phyloP scores from a whole-genome alignment of 169 alveolate species.

The Eimeria maxima region DNA sequence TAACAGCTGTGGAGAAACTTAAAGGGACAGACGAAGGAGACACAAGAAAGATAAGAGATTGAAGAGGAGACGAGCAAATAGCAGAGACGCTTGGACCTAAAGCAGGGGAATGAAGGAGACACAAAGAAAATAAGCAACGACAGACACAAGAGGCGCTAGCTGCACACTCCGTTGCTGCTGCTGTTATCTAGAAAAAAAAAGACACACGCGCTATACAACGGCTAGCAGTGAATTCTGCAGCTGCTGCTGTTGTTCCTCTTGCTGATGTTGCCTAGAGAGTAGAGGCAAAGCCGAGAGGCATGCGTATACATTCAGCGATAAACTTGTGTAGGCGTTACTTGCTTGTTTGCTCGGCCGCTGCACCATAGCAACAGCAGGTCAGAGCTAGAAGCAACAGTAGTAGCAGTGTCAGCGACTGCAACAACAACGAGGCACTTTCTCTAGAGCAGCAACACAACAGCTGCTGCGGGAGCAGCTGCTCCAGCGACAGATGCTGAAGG shows the following conservation, averaged over 20 bases:
- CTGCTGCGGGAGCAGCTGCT: background rate
- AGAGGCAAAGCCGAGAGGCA: background rate
- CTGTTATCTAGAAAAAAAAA: too few relatives aligned
- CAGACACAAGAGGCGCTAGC: too few relatives aligned
- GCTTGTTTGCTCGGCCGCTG: background rate
- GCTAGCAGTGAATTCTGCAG: background rate
- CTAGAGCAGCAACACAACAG: background rate
- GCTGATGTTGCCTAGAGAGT: background rate
- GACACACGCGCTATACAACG: background rate
- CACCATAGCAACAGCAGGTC: background rate
- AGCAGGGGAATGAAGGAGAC: background rate
- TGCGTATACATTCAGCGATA: background rate
- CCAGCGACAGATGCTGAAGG: background rate
- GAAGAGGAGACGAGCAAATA: background rate
- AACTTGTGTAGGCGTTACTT: background rate
- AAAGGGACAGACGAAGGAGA: background rate
- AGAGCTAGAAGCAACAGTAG: conserved; percentile 3
- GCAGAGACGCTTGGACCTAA: background rate
- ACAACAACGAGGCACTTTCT: background rate
- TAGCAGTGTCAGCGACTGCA: background rate
- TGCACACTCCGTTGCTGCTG: too few relatives aligned
- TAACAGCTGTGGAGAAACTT: background rate
- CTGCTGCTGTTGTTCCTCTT: background rate
- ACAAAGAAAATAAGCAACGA: background rate
- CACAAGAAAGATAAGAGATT: background rate